Base-by-base conservation (phyloP, 139 green algal genomes). In the Micractinium sp. region DNA sequence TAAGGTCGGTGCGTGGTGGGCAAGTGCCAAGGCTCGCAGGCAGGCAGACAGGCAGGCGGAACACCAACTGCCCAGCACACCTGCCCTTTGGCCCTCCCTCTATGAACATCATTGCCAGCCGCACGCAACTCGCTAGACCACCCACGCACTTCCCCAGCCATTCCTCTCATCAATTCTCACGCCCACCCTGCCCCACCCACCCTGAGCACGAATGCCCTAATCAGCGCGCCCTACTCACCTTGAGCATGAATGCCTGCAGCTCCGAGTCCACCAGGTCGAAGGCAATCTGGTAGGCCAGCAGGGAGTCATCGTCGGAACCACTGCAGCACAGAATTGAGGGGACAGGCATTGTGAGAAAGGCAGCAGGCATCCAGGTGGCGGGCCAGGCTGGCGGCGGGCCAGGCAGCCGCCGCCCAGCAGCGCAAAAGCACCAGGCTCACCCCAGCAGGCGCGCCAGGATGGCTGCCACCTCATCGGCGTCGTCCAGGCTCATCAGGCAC, bases 201-300 rank as follows among this genome's bases (percentile, higher is more conserved):
- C 20, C 36, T 86, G 56, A n/a, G 27, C 85, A 98, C 90, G 89
- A 99, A 99, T 23, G 94, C 94, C 90, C 15, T 47, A 53, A 41
- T n/a, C n/a, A 41, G 31, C n/a, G 73, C 13, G n/a, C 5, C 20
- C 36, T 0, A 67, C 80, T 0, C 39, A 89, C 78, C 63, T 86
- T 86, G 56, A n/a, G 27, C 85, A 98, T 90, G 89, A 99, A 99
- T 23, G 94, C 94, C 90, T 98, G 97, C 91, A 98, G 93, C 90
- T 99, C 97, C 63, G 97, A 97, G 91, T 99, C 98, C 78, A 98
- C 97, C 35, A 99, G 94, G 93, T 99, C 96, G 83, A 99, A 99
- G 14, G 92, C 96, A n/a, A 99, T 94, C 93, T 99, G 98, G 89
- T 99, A 99, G 9, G 97, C 97, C 89, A 99, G 81, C 77, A 99